Conservation (phyloP, 2,329 filamentous ascomycete genomes). For the Neopestalotiopsis rosae region DNA sequence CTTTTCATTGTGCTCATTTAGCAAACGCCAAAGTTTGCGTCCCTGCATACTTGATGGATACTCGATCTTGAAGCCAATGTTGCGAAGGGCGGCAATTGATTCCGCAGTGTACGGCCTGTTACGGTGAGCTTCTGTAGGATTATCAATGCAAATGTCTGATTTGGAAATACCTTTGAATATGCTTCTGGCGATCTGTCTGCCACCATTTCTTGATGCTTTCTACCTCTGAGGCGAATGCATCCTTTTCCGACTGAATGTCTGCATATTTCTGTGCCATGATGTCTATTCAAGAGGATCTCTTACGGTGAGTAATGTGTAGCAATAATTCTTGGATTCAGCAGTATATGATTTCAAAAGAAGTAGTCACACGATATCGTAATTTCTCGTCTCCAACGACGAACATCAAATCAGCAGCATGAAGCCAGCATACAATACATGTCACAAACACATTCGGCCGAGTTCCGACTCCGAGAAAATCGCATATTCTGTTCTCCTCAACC, state of each 20-base stretch:
- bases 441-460: not conserved
- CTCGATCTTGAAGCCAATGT: constrained; percentile 21
- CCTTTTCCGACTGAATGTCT: constrained; percentile 18
- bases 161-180: constrained; percentile 19
- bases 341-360: too few species aligned
- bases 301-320: not conserved
- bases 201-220: constrained; percentile 20
- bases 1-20: constrained; percentile 22
- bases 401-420: not conserved
- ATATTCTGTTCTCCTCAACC: not conserved
- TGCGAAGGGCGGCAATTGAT: constrained; percentile 23
- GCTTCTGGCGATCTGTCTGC: constrained; percentile 23
- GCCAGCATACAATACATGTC: not conserved
- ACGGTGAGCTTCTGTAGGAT: not conserved
- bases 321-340: not conserved
- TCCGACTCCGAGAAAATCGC: not conserved
- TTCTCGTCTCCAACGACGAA: not conserved
- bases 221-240: constrained; percentile 21
- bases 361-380: not conserved
- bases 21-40: constrained; percentile 21
- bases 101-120: constrained; percentile 19
- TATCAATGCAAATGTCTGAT: not conserved
- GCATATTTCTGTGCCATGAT: constrained; percentile 20
- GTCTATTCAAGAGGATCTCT: not conserved
- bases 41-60: constrained; percentile 22